Percentiles rank a stretch among this genome's conserved stretches.
Evolutionary conservation across 1,284 basidiomycete species (phyloP).

Genomic region (Trichosporon sp.): DNA sequence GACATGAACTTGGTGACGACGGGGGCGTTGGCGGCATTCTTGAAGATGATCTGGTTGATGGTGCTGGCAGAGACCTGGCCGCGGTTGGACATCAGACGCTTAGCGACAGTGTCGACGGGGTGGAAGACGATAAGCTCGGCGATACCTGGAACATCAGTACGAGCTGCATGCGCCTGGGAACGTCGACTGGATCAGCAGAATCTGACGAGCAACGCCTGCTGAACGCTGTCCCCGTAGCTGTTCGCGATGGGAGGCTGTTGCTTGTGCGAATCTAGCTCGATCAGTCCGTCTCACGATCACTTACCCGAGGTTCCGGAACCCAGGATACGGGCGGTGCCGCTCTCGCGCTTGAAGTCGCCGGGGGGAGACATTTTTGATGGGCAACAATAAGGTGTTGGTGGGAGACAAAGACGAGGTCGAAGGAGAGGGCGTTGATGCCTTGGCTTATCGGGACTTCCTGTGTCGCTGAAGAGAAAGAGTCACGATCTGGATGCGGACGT

Average conservation of each 20-base stretch:
- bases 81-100: constrained; percentile 97
- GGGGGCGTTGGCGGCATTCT: constrained; percentile 74
- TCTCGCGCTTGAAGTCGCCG: constrained; percentile 64
- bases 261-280: neutral
- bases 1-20: constrained; percentile 76
- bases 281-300: constrained; percentile 36
- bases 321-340: constrained; percentile 83
- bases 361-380: constrained; percentile 49
- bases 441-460: constrained; percentile 16
- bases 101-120: constrained; percentile 93
- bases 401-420: constrained; percentile 3
- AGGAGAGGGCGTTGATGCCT: constrained; percentile 3
- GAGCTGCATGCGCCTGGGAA: neutral
- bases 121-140: constrained; percentile 92
- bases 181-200: neutral
- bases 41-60: constrained; percentile 81
- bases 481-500: neutral
- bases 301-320: constrained; percentile 89
- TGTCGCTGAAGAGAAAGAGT: constrained; percentile 15
- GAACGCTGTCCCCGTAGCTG: neutral
- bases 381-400: neutral
- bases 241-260: neutral
- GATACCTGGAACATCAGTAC: constrained; percentile 64
- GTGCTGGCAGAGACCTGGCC: constrained; percentile 67
- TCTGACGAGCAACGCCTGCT: neutral